Evolutionary conservation across 1,284 basidiomycete genomes (phyloP), one percentile per base, ranked within the genome.

Genomic region (Mycena citricolor): DNA sequence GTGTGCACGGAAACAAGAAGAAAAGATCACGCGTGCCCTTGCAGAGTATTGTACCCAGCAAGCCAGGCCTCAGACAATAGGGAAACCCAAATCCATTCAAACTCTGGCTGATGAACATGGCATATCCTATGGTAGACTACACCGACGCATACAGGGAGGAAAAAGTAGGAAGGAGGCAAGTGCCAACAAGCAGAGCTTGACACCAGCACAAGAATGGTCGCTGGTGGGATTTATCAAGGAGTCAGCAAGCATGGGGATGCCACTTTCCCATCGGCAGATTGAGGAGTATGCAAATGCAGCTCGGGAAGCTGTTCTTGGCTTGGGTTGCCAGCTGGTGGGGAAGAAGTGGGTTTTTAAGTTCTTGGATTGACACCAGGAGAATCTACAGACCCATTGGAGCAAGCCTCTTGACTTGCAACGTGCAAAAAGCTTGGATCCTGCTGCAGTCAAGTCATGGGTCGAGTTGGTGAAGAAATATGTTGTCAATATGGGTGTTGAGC

Each of bases 391-490:
- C 32, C 30, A 41, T 26, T 46, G 44, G 38, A 46, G 44, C 19
- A 28, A 34, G 12, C n/a, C 44, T 6, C 38, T 46, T 4, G 36
- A 46, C 25, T 33, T 12, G n/a, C 40, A 48, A 30, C 33, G 46
- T 12, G 46, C 46, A 7, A n/a, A n/a, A 5, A 42, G 39, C 41
- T 31, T 57, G 26, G 55, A 57, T 40, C 47, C 46, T 6, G 39
- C 42, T 14, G 55, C 47, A n/a, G 51, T 58, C 8, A 42, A 50
- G 21, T 36, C 35, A 11, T 59, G 56, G 53, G 52, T 49, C 20
- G 44, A 51, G 3, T 20, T 51, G 5, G 51, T 58, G 14, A 33
- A 58, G 19, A 39, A 49, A 22, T 25, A 35, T 21, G 31, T 57
- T 22, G 51, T 58, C 6, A 41, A 54, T n/a, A 31, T 19, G 12